phyloP scores from a whole-genome alignment of 176 grass and related monocot species.

The Pharus latifolius region DNA sequence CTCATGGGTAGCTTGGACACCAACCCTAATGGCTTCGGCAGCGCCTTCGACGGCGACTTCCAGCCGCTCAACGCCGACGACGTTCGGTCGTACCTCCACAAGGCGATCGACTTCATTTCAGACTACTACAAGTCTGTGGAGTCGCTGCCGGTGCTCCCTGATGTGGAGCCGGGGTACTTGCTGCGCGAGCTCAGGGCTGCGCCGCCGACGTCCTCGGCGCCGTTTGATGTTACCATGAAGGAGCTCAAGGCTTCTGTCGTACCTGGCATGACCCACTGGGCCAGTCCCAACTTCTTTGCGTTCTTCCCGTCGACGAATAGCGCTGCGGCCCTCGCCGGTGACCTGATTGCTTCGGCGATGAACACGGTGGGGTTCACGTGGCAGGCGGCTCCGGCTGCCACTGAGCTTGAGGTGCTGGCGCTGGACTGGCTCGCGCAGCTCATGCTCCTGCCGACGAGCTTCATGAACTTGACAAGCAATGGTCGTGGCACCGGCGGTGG shows the following conservation, averaged over 20 bases:
- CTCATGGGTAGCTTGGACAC: constrained; percentile 2
- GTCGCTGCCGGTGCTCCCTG: constrained; percentile 3
- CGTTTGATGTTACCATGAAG: not conserved
- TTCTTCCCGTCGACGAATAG: constrained; percentile 22
- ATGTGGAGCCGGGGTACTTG: constrained; percentile 7
- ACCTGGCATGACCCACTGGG: constrained; percentile 24
- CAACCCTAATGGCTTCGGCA: not conserved
- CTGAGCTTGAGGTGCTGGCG: too few relatives aligned
- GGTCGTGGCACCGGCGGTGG: too few relatives aligned
- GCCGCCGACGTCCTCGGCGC: too few relatives aligned
- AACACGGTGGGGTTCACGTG: too few relatives aligned
- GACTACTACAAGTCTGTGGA: too few relatives aligned
- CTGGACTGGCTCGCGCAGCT: too few relatives aligned
- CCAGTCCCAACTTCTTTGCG: constrained; percentile 29
- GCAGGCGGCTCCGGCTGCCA: too few relatives aligned
- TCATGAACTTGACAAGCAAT: not conserved
- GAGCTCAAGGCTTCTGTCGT: not conserved
- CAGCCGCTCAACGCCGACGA: too few relatives aligned
- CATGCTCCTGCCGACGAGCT: not conserved
- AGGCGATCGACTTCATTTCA: too few relatives aligned
- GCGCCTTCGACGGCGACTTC: not conserved
- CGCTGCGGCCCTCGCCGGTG: constrained; percentile 13
- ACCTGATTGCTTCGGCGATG: constrained; percentile 25
- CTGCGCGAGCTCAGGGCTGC: not conserved
- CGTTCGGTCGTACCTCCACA: too few relatives aligned